A percentile compares a stretch with the other conserved stretches of the same genome.
Conservation (phyloP, 73 alveolate species). For the Stentor roeselii region DNA sequence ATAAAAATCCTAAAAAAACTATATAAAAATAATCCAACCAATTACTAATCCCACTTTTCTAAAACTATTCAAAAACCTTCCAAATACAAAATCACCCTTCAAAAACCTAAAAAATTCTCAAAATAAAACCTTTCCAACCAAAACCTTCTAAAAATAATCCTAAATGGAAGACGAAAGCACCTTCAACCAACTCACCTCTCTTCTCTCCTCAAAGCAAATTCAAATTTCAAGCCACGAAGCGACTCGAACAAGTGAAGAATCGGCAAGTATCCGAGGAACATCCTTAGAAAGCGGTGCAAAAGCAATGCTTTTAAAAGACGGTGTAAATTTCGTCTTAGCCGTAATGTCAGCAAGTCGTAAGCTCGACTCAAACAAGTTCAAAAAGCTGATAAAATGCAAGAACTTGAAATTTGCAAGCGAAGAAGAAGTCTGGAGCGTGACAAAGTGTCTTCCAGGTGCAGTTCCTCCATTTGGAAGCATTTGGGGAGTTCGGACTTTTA, state of each 20-base stretch:
- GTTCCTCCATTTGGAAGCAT: constrained; percentile 98
- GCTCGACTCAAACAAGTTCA: constrained; percentile 82
- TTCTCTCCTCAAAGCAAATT: background rate
- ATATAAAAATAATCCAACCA: too few relatives aligned
- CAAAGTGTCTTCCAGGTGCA: constrained; percentile 97
- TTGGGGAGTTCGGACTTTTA: constrained; percentile 74
- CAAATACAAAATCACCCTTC: too few relatives aligned
- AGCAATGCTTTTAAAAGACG: constrained; percentile 89
- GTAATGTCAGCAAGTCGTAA: constrained; percentile 84
- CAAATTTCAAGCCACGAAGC: constrained; percentile 73
- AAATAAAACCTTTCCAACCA: too few relatives aligned
- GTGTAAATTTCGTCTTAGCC: constrained; percentile 66
- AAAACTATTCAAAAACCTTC: too few relatives aligned
- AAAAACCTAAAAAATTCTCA: too few relatives aligned
- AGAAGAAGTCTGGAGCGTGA: constrained; percentile 80
- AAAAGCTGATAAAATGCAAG: constrained; percentile 77
- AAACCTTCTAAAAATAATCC: too few relatives aligned
- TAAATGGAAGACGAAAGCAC: constrained; percentile 26
- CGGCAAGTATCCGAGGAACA: constrained; percentile 94
- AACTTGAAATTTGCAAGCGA: constrained; percentile 88
- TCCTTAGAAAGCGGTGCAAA: constrained; percentile 95
- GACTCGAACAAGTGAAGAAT: constrained; percentile 86
- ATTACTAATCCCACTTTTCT: too few relatives aligned
- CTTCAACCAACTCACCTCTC: background rate
- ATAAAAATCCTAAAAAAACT: too few relatives aligned